Evolutionary conservation across 2,329 filamentous ascomycete genomes (phyloP), one percentile per base, ranked within the genome.

Genomic region (Aspergillus jensenii): DNA sequence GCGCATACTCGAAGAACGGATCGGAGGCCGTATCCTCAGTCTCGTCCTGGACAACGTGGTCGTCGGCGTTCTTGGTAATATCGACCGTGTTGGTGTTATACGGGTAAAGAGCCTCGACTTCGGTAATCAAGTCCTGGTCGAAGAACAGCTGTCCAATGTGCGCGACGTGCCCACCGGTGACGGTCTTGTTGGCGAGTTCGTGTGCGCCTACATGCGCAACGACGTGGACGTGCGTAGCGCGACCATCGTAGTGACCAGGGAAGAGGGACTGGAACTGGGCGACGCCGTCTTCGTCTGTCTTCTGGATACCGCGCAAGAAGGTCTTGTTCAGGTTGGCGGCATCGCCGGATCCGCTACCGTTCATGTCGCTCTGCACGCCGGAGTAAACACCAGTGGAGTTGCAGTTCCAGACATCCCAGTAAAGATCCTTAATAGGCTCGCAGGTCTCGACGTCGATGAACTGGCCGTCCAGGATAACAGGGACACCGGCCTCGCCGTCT

Each of bases 91-190:
- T 67, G 17, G 62, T 62, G 43, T 56, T 66, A 49, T 67, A 67
- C 2, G 81, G 80, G 3, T 68, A 60, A 1, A 73, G 75, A 3
- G 69, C 70, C 61, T 84, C 79, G 51, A 87, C 81, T 43, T 75
- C 61, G 25, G 62, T 64, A 61, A 83, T 77, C 15, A 88, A 78
- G 56, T 76, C 74, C 67, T 87, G 80, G 65, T 88, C 83, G 45
- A 83, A 84, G 77, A 85, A 87, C 47, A 85, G 67, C 68, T 88
- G 85, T 17, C 86, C 85, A 40, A 87, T 79, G 69, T 88, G 85
- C 8, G 81, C 77, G 51, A 83, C 79, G 41, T 71, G 76, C 19
- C 76, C 78, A 52, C 79, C 81, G 39, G 74, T 73, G 57, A 83
- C 78, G 2, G 68, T 70, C 19, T 65, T 65, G 54, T 70, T 70